Percentiles rank a stretch among this genome's conserved stretches.
phyloP scores from a whole-genome alignment of 2,329 filamentous ascomycete species.

The Capronia epimyces region DNA sequence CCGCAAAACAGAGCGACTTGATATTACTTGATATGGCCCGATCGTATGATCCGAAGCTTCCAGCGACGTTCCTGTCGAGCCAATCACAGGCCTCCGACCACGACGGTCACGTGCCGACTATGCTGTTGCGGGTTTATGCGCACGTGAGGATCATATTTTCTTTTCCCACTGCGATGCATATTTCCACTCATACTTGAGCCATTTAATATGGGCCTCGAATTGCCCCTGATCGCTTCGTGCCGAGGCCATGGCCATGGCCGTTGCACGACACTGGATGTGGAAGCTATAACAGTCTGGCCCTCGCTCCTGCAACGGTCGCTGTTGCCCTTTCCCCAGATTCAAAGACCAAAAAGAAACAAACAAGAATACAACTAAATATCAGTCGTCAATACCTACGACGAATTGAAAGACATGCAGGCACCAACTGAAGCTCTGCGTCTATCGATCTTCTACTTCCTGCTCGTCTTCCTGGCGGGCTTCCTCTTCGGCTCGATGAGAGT shows the following conservation, averaged over 20 bases:
- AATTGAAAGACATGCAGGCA: neutral
- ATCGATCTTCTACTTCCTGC: constrained; percentile 6
- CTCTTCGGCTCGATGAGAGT: constrained; percentile 8
- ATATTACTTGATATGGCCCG: neutral
- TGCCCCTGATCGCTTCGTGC: neutral
- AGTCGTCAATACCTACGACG: too few relatives aligned
- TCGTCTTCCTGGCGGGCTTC: constrained; percentile 7
- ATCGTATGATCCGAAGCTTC: neutral
- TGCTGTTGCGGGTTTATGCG: neutral
- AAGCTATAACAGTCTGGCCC: neutral
- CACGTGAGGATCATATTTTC: neutral
- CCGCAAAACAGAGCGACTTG: neutral
- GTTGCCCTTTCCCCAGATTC: neutral
- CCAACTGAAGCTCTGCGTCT: neutral
- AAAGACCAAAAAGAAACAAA: neutral
- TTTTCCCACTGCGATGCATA: too few relatives aligned
- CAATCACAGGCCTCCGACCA: neutral
- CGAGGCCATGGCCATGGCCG: neutral
- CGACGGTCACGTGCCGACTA: neutral
- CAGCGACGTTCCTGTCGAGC: neutral
- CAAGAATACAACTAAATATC: neutral
- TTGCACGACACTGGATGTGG: neutral
- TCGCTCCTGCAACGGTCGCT: neutral
- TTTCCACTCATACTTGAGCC: too few relatives aligned
- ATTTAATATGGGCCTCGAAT: neutral